These are phyloP conservation scores for Yamadazyma kitorensis DNA, from an alignment of 805 yeast species.

Conservation along the genomic window DNA sequence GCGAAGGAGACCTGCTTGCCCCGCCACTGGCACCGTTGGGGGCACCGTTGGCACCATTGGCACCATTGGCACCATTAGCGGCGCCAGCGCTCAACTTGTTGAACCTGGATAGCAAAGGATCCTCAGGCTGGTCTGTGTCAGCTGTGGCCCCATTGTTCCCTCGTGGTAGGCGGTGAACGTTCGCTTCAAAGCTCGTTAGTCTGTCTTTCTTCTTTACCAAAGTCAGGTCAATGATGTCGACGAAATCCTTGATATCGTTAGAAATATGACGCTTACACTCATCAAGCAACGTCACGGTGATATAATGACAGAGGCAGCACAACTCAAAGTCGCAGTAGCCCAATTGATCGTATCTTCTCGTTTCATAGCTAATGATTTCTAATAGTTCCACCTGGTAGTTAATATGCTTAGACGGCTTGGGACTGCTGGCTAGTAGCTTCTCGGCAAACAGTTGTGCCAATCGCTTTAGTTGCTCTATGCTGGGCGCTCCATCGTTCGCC, in stretches of 20 bases:
- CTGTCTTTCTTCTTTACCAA: conserved; percentile 14
- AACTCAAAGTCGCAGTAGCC: conserved; percentile 38
- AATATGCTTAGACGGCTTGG: conserved; percentile 18
- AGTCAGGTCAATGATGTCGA: conserved; percentile 15
- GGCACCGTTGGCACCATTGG: background rate
- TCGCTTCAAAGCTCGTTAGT: background rate
- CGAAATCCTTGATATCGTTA: conserved; percentile 16
- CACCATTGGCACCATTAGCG: background rate
- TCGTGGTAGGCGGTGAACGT: no score
- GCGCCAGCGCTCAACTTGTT: conserved; percentile 13
- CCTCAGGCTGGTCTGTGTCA: conserved; percentile 8
- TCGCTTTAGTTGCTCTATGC: no score
- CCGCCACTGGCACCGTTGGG: background rate
- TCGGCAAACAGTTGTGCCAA: no score
- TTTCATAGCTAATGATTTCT: conserved; percentile 34
- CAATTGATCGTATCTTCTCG: conserved; percentile 21
- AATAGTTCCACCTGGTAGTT: conserved; percentile 28
- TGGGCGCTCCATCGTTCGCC: no score
- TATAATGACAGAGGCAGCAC: conserved; percentile 26
- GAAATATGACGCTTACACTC: conserved; percentile 7
- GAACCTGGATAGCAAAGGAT: conserved; percentile 26
- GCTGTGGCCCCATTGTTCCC: no score
- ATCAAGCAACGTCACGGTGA: conserved; percentile 10
- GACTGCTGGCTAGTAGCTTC: conserved; percentile 10
- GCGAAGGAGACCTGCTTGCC: no score